Percentiles rank a stretch among this genome's conserved stretches.
These are phyloP conservation scores for Physaria fendleri DNA, from an alignment of 345 rosid species.

Conservation along the genomic window DNA sequence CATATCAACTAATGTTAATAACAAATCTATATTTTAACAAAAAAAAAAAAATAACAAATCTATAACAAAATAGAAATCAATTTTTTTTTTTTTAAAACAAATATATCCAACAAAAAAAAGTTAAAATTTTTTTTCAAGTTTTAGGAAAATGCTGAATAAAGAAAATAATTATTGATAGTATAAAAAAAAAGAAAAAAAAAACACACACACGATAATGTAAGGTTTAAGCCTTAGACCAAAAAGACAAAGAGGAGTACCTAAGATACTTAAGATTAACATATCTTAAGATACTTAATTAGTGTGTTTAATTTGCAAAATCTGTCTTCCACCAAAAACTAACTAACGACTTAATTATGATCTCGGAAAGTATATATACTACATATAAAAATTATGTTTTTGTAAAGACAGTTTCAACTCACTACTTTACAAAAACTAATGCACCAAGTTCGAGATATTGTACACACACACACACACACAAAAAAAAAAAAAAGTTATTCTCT, in stretches of 20 bases:
- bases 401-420: not conserved
- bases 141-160: not conserved
- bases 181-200: not conserved
- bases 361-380: not conserved
- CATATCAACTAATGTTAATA: slow-evolving; percentile 5
- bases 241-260: not conserved
- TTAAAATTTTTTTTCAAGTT: not conserved
- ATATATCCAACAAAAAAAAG: too few relatives aligned
- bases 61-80: not conserved
- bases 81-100: not conserved
- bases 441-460: not conserved
- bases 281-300: too few relatives aligned
- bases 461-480: too few relatives aligned
- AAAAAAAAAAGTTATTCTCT: not conserved
- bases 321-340: not conserved
- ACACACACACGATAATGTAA: not conserved
- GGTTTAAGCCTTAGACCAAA: not conserved
- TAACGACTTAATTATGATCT: not conserved
- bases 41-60: too few relatives aligned
- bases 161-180: not conserved
- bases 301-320: not conserved
- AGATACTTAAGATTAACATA: not conserved
- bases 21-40: too few relatives aligned
- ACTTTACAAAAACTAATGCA: not conserved
- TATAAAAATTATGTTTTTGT: not conserved